A percentile compares a stretch with the other conserved stretches of the same genome.
phyloP scores from a whole-genome alignment of 495 filamentous ascomycete species.

The Neurospora tetraspora region DNA sequence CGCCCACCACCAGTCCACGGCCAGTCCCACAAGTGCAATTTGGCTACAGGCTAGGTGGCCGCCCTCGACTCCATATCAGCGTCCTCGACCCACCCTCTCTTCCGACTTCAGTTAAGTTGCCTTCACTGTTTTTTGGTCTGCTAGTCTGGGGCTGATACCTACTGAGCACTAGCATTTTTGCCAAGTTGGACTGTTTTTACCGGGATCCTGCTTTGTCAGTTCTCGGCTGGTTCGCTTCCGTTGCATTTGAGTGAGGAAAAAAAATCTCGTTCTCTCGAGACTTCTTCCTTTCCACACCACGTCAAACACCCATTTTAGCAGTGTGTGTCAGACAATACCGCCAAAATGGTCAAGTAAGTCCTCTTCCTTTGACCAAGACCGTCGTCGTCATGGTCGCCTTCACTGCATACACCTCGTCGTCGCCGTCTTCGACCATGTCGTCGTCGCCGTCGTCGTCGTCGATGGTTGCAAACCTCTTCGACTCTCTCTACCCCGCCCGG shows the following conservation, averaged over 20 bases:
- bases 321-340: conserved; percentile 48
- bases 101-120: conserved; percentile 6
- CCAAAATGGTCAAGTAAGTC: conserved; percentile 99
- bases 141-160: conserved; percentile 21
- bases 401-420: not conserved
- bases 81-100: conserved; percentile 1
- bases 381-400: not conserved
- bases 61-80: conserved; percentile 1
- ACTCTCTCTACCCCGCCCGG: conserved; percentile 29
- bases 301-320: conserved; percentile 18
- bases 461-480: conserved; percentile 4
- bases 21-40: conserved; percentile 12
- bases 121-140: conserved; percentile 9
- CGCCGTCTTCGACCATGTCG: conserved; percentile 18
- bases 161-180: conserved; percentile 9
- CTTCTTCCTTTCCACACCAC: conserved; percentile 12
- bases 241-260: conserved; percentile 8
- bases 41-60: conserved; percentile 16
- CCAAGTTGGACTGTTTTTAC: conserved; percentile 11
- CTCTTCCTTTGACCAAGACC: not conserved
- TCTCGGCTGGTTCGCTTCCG: conserved; percentile 4
- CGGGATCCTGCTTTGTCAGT: conserved; percentile 15
- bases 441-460: conserved; percentile 2
- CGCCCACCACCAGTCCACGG: not conserved
- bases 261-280: conserved; percentile 21